These are phyloP conservation scores for Dothideomycetidae sp. DNA, from an alignment of 2,329 filamentous ascomycete genomes.

Conservation along the genomic window DNA sequence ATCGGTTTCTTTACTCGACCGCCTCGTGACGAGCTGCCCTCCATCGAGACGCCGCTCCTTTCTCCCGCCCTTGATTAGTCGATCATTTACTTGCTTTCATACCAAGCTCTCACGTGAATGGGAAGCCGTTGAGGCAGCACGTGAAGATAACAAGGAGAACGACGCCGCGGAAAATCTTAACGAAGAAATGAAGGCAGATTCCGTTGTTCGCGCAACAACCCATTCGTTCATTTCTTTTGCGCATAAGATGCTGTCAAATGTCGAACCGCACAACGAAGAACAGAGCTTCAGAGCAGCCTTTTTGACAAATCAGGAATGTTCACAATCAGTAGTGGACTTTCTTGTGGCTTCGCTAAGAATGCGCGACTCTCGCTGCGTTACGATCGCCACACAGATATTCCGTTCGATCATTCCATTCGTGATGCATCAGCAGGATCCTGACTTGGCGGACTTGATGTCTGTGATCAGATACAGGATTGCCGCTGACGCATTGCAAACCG, in stretches of 20 bases:
- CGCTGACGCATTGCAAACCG: slow-evolving; percentile 75
- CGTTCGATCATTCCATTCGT: slow-evolving; percentile 52
- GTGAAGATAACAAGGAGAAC: slow-evolving; percentile 50
- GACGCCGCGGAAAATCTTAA: slow-evolving; percentile 46
- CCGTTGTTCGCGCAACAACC: slow-evolving; percentile 81
- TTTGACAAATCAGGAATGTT: neutral
- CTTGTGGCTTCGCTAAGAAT: slow-evolving; percentile 82
- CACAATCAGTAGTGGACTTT: slow-evolving; percentile 70
- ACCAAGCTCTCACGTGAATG: slow-evolving; percentile 77
- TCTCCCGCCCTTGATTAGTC: slow-evolving; percentile 66
- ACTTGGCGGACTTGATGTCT: slow-evolving; percentile 39
- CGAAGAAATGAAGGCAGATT: slow-evolving; percentile 97
- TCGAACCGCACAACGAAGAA: slow-evolving; percentile 37
- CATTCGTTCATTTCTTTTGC: slow-evolving; percentile 88
- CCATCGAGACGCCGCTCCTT: slow-evolving; percentile 63
- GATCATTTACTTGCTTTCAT: slow-evolving; percentile 76
- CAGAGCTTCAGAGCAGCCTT: neutral
- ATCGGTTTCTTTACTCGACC: slow-evolving; percentile 75
- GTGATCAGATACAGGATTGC: neutral
- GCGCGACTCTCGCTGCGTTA: slow-evolving; percentile 77
- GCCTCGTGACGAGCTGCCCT: slow-evolving; percentile 85
- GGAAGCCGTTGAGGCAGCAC: slow-evolving; percentile 51
- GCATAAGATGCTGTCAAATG: slow-evolving; percentile 63
- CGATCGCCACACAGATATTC: slow-evolving; percentile 73
- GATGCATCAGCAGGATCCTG: slow-evolving; percentile 35